Conservation (phyloP, 805 yeast species). For the Zygotorulaspora chibaensis region DNA sequence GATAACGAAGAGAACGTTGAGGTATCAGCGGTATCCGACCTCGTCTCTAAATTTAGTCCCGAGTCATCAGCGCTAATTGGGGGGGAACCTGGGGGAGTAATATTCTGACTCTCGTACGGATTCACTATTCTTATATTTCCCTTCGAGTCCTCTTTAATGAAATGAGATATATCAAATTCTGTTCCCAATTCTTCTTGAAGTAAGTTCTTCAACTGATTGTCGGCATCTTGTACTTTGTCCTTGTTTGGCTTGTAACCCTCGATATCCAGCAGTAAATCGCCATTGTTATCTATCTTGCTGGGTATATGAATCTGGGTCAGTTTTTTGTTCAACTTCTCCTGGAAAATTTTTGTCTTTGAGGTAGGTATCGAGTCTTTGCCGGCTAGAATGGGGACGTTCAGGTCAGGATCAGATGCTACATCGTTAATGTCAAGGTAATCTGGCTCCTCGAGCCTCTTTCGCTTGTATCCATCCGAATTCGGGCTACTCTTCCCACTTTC, state of each 20-base stretch:
- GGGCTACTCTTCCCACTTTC: neutral
- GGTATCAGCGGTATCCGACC: constrained; percentile 16
- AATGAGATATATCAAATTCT: constrained; percentile 42
- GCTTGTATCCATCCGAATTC: neutral
- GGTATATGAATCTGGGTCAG: constrained; percentile 76
- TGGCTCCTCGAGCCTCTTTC: constrained; percentile 29
- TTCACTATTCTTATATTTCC: constrained; percentile 62
- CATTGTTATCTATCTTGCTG: constrained; percentile 79
- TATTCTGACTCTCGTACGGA: constrained; percentile 25
- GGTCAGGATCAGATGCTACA: constrained; percentile 4
- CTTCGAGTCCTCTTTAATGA: constrained; percentile 54
- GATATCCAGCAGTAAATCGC: constrained; percentile 87
- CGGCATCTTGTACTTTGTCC: constrained; percentile 70
- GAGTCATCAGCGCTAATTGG: constrained; percentile 19
- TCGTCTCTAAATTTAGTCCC: constrained; percentile 7
- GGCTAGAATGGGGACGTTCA: neutral
- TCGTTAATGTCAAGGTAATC: constrained; percentile 32
- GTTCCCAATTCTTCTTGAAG: constrained; percentile 70
- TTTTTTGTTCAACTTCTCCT: constrained; percentile 52
- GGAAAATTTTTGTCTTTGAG: constrained; percentile 18
- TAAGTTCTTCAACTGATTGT: constrained; percentile 66
- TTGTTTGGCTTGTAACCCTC: constrained; percentile 92
- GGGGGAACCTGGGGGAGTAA: constrained; percentile 26
- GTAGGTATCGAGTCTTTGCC: constrained; percentile 1
- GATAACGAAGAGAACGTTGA: constrained; percentile 12